These are phyloP conservation scores for Colletotrichum trifolii DNA, from an alignment of 2,329 filamentous ascomycete genomes.

Conservation along the genomic window DNA sequence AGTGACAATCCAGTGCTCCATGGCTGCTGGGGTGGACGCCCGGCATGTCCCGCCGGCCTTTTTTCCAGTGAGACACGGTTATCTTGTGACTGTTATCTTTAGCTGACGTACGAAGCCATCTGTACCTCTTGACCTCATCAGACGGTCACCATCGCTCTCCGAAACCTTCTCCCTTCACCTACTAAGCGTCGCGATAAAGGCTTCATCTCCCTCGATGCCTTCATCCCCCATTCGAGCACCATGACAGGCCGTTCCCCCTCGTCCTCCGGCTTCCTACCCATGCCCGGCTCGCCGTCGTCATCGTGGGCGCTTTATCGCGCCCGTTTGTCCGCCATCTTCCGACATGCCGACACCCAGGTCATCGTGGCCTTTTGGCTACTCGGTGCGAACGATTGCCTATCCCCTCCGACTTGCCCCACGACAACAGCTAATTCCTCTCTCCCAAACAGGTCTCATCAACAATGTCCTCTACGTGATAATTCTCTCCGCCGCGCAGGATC, in stretches of 20 bases:
- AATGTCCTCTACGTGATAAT: slow-evolving; percentile 99
- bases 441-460: slow-evolving; percentile 80
- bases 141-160: not conserved
- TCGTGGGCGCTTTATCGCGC: slow-evolving; percentile 81
- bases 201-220: slow-evolving; percentile 20
- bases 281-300: slow-evolving; percentile 68
- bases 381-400: slow-evolving; percentile 61
- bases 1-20: slow-evolving; percentile 1
- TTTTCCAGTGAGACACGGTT: slow-evolving; percentile 16
- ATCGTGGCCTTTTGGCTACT: slow-evolving; percentile 92
- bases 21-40: not conserved
- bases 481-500: slow-evolving; percentile 92
- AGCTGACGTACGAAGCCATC: not conserved
- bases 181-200: slow-evolving; percentile 3
- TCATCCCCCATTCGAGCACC: slow-evolving; percentile 4
- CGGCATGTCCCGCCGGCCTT: not conserved
- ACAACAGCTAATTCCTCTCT: not conserved
- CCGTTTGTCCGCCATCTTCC: slow-evolving; percentile 71
- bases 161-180: slow-evolving; percentile 1
- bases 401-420: not conserved
- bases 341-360: slow-evolving; percentile 76
- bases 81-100: slow-evolving; percentile 28
- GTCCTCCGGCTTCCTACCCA: slow-evolving; percentile 61
- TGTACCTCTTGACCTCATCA: slow-evolving; percentile 8
- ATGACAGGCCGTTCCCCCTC: slow-evolving; percentile 54